Evolutionary conservation across 371 early-diverging fungal species (phyloP), one percentile per base, ranked within the genome.

Genomic region (Rhizomucor pusillus): DNA sequence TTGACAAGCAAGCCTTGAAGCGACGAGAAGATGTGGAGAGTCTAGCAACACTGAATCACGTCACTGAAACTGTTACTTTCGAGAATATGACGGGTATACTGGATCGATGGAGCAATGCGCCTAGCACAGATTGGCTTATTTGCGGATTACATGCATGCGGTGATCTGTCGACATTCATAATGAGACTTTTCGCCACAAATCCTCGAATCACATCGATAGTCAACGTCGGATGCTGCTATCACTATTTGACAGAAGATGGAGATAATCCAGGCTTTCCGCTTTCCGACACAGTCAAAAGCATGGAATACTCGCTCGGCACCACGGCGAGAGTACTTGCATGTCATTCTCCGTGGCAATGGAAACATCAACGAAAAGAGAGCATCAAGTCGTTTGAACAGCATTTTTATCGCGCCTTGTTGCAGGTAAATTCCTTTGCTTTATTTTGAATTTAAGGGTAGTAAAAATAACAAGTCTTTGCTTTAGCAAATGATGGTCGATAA

Each of bases 141-240:
- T 89, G 90, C 57, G 93, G 94, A 3, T 71, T 94, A 12, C 93
- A 94, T 55, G 82, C 94, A 0, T 94, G 94, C 57, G 94, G 94
- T 1, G 88, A 93, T 57, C 59, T 94, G 44, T 79, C 90, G 4
- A 80, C 82, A 43, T 77, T 84, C 23, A 84, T 87, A 59, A 66
- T 92, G 35, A 74, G 81, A 33, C 66, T 90, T 24, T 94, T 90
- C 66, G 70, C 80, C 7, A 69, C 79, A 37, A 80, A 83, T 16
- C 67, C 79, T 14, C 58, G 73, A 36, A 89, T 91, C 1, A 61
- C 66, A 0, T 84, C 84, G n/a, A 64, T 93, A 13, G 91, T 88
- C 33, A 79, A 80, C 58, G 92, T 93, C 5, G 90, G 91, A 1
- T 94, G 94, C 68, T 94, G 93, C 66, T 92, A 93, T 65, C 91